These are phyloP conservation scores for Strombidium stylifer DNA, from an alignment of 73 alveolate genomes.

Conservation along the genomic window DNA sequence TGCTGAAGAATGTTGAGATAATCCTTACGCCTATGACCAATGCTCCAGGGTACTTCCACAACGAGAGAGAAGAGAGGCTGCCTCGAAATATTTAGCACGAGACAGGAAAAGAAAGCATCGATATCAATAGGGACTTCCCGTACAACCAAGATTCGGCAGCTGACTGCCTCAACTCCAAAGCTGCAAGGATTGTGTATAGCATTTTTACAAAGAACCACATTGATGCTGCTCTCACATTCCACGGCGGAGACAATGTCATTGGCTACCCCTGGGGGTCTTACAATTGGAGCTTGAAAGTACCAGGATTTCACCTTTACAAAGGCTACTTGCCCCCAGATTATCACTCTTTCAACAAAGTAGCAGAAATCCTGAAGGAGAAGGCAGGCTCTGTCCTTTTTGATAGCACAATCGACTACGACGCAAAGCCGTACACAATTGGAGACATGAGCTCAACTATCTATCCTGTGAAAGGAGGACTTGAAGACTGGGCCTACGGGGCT, in stretches of 20 bases:
- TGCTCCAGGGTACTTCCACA: constrained; percentile 87
- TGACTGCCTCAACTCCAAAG: constrained; percentile 79
- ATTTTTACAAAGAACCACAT: constrained; percentile 63
- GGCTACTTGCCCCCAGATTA: constrained; percentile 97
- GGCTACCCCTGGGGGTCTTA: constrained; percentile 97
- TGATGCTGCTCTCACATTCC: constrained; percentile 85
- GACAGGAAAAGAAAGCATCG: constrained; percentile 46
- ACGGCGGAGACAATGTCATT: constrained; percentile 90
- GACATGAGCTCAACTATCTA: constrained; percentile 85
- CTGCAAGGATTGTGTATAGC: constrained; percentile 86
- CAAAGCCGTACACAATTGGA: constrained; percentile 62
- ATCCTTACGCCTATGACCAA: constrained; percentile 95
- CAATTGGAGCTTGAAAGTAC: constrained; percentile 36
- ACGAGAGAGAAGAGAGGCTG: constrained; percentile 78
- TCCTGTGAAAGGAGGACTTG: constrained; percentile 94
- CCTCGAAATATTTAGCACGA: not conserved
- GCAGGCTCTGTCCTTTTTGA: constrained; percentile 27
- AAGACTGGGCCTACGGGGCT: constrained; percentile 98
- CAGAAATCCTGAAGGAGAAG: constrained; percentile 63
- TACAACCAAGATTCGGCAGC: constrained; percentile 34
- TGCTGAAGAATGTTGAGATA: constrained; percentile 66
- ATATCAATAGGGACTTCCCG: constrained; percentile 98
- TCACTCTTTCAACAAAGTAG: constrained; percentile 63
- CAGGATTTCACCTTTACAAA: constrained; percentile 18
- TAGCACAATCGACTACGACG: not conserved